Evolutionary conservation across 495 filamentous ascomycete genomes (phyloP).

Genomic region (Bathelium albidoporum): DNA sequence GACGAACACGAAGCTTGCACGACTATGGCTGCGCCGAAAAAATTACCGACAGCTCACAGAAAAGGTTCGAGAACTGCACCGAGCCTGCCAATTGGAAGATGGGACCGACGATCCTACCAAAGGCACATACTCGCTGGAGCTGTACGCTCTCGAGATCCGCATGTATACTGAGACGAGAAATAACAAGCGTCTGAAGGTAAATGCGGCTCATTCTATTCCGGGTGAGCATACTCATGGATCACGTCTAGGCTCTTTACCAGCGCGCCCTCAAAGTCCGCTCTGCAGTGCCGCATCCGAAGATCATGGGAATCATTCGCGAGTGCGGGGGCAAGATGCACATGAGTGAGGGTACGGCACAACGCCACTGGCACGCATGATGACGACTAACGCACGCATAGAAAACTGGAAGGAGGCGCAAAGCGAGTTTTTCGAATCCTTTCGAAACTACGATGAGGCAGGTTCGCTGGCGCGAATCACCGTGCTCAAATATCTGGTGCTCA

Average conservation of each 20-base stretch:
- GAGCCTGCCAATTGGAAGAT: slow-evolving; percentile 78
- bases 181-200: slow-evolving; percentile 86
- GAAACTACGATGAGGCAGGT: slow-evolving; percentile 97
- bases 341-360: slow-evolving; percentile 55
- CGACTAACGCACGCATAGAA: slow-evolving; percentile 40
- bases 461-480: slow-evolving; percentile 94
- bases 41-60: slow-evolving; percentile 72
- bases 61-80: slow-evolving; percentile 81
- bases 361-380: neutral
- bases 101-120: slow-evolving; percentile 91
- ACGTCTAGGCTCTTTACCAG: slow-evolving; percentile 61
- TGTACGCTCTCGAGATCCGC: slow-evolving; percentile 94
- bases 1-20: slow-evolving; percentile 94
- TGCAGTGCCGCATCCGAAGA: slow-evolving; percentile 93
- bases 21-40: slow-evolving; percentile 80
- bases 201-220: slow-evolving; percentile 7
- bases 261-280: slow-evolving; percentile 82
- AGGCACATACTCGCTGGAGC: slow-evolving; percentile 89
- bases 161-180: slow-evolving; percentile 97
- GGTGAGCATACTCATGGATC: slow-evolving; percentile 17
- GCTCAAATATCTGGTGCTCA: slow-evolving; percentile 90
- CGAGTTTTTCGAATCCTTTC: slow-evolving; percentile 97
- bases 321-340: slow-evolving; percentile 99
- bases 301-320: slow-evolving; percentile 97
- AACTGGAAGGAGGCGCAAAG: slow-evolving; percentile 96